Evolutionary conservation across 2,329 filamentous ascomycete species (phyloP).

Genomic region (Cladophialophora exuberans): DNA sequence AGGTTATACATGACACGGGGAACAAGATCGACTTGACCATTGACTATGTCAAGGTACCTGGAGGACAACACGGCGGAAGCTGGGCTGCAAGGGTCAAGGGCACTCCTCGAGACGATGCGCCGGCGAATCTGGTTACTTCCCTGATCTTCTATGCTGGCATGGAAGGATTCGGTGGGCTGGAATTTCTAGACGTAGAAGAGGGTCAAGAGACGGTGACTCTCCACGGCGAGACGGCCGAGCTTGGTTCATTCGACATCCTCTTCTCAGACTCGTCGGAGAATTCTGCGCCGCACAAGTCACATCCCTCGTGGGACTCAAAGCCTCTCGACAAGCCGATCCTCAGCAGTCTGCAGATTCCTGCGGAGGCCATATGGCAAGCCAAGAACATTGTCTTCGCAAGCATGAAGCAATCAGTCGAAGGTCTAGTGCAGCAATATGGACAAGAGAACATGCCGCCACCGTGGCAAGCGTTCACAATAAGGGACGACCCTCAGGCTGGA

Average conservation of each 20-base stretch:
- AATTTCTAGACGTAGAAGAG: slow-evolving; percentile 58
- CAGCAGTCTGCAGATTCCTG: slow-evolving; percentile 67
- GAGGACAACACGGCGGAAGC: slow-evolving; percentile 81
- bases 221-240: slow-evolving; percentile 67
- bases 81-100: slow-evolving; percentile 92
- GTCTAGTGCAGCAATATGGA: slow-evolving; percentile 61
- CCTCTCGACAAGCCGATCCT: slow-evolving; percentile 77
- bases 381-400: slow-evolving; percentile 70
- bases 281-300: slow-evolving; percentile 62
- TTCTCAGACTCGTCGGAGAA: slow-evolving; percentile 71
- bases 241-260: slow-evolving; percentile 80
- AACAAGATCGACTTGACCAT: slow-evolving; percentile 91
- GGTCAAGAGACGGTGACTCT: slow-evolving; percentile 68
- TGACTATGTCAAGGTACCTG: slow-evolving; percentile 89
- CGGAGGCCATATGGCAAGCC: slow-evolving; percentile 78
- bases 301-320: slow-evolving; percentile 69
- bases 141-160: slow-evolving; percentile 81
- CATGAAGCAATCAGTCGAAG: slow-evolving; percentile 66
- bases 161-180: slow-evolving; percentile 73
- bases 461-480: slow-evolving; percentile 80
- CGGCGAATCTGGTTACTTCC: slow-evolving; percentile 70
- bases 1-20: slow-evolving; percentile 86
- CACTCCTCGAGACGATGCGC: slow-evolving; percentile 70
- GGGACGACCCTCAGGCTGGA: slow-evolving; percentile 68
- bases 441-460: slow-evolving; percentile 75